A percentile compares a stretch with the other conserved stretches of the same genome.
Evolutionary conservation across 140 eudicot species (phyloP).

Genomic region (Ambrosia hybrid): DNA sequence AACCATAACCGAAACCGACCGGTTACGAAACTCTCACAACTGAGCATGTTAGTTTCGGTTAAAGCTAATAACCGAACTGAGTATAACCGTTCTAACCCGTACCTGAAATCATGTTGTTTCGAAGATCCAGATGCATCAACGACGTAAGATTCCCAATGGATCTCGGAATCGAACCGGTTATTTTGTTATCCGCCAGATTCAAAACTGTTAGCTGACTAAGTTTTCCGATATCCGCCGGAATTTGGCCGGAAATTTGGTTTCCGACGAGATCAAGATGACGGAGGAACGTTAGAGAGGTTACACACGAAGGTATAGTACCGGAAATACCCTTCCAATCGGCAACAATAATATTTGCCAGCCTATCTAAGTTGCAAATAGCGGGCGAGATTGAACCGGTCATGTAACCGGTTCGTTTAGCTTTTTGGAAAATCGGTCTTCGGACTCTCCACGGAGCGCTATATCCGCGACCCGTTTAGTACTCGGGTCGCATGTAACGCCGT

Average conservation of each 20-base stretch:
- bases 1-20: too few relatives aligned
- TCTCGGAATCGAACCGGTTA: constrained; percentile 64
- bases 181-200: constrained; percentile 70
- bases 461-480: constrained; percentile 67
- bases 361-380: constrained; percentile 52
- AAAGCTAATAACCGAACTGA: too few relatives aligned
- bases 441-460: constrained; percentile 82
- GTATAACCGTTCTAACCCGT: neutral
- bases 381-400: constrained; percentile 90
- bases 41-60: too few relatives aligned
- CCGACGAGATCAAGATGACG: constrained; percentile 74
- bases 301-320: constrained; percentile 68
- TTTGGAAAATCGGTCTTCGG: constrained; percentile 80
- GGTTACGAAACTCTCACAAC: too few relatives aligned
- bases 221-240: constrained; percentile 67
- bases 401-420: constrained; percentile 73
- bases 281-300: constrained; percentile 53
- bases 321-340: constrained; percentile 98
- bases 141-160: constrained; percentile 58
- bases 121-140: constrained; percentile 78
- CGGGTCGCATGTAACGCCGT: constrained; percentile 87
- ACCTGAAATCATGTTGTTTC: constrained; percentile 46
- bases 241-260: constrained; percentile 65
- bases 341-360: constrained; percentile 56
- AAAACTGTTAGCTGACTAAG: constrained; percentile 58